A percentile compares a stretch with the other conserved stretches of the same genome.
Conservation (phyloP, 225 moss, liverwort and hornwort species). For the Physcomitrium patens region DNA sequence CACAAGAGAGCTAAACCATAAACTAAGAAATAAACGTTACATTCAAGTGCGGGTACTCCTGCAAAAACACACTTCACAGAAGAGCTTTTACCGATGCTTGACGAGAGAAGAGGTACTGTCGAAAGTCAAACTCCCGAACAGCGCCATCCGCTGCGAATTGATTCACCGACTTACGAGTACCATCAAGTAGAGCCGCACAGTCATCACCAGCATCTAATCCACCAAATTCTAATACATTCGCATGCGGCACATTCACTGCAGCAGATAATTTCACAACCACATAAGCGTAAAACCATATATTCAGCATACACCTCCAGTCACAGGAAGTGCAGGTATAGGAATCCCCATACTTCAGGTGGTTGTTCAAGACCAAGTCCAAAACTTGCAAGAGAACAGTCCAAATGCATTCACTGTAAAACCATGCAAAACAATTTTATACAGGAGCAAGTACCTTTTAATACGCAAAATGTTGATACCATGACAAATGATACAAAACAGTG, state of each 20-base stretch:
- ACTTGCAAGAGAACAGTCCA: slow-evolving; percentile 4
- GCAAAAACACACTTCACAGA: slow-evolving; percentile 4
- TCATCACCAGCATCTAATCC: slow-evolving; percentile 87
- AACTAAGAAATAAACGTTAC: slow-evolving; percentile 6
- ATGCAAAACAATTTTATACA: neutral
- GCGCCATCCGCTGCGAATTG: slow-evolving; percentile 81
- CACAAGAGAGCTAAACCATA: slow-evolving; percentile 10
- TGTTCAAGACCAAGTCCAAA: slow-evolving; percentile 10
- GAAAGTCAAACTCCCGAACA: slow-evolving; percentile 95
- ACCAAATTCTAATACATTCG: slow-evolving; percentile 80
- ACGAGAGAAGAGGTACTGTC: slow-evolving; percentile 96
- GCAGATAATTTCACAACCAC: slow-evolving; percentile 26
- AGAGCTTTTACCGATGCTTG: slow-evolving; percentile 77
- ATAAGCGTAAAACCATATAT: slow-evolving; percentile 15
- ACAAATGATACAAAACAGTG: neutral
- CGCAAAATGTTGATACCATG: neutral
- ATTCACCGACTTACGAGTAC: slow-evolving; percentile 74
- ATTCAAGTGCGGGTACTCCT: slow-evolving; percentile 15
- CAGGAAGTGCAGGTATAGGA: slow-evolving; percentile 9
- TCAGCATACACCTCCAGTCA: slow-evolving; percentile 1
- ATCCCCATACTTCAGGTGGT: slow-evolving; percentile 4
- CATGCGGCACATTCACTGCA: slow-evolving; percentile 75
- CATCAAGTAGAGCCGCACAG: slow-evolving; percentile 79
- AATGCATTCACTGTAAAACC: slow-evolving; percentile 15
- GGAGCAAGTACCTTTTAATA: too few species aligned